Percentiles rank a stretch among this genome's conserved stretches.
Evolutionary conservation across 331 rosid genomes (phyloP).

Genomic region (Rosa hybrid): DNA sequence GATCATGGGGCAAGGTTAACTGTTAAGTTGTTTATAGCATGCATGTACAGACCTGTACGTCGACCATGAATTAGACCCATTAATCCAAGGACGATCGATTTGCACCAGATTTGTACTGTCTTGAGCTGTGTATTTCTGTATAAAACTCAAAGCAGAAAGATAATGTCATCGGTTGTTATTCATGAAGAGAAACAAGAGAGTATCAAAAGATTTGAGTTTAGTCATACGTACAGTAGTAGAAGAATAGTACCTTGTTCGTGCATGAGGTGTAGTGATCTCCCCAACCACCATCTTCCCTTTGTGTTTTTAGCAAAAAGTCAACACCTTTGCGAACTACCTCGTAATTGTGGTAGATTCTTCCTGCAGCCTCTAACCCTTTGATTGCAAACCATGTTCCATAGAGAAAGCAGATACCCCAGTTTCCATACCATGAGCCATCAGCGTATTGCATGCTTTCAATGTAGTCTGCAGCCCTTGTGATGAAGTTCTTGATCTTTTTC

Average conservation of each 20-base stretch:
- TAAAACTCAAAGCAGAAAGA: neutral
- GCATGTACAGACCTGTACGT: constrained; percentile 44
- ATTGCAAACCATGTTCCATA: constrained; percentile 86
- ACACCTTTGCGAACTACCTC: constrained; percentile 62
- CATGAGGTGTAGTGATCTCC: constrained; percentile 85
- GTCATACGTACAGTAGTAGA: neutral
- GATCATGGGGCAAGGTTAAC: no score
- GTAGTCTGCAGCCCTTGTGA: constrained; percentile 57
- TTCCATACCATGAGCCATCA: constrained; percentile 88
- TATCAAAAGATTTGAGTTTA: neutral
- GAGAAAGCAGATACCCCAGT: constrained; percentile 85
- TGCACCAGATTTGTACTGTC: constrained; percentile 75
- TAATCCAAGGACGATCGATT: constrained; percentile 75
- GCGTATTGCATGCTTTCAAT: constrained; percentile 59
- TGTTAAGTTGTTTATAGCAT: no score
- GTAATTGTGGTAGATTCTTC: constrained; percentile 58
- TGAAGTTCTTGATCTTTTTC: constrained; percentile 66
- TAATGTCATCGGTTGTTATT: neutral
- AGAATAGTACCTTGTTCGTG: constrained; percentile 50
- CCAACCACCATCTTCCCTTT: constrained; percentile 84
- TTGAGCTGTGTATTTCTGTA: constrained; percentile 63
- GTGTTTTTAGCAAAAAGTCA: constrained; percentile 53
- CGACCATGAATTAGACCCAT: constrained; percentile 76
- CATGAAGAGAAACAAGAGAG: neutral
- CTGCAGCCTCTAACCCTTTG: constrained; percentile 72